These are phyloP conservation scores for Verticillium isaacii DNA, from an alignment of 2,329 filamentous ascomycete species.

Conservation along the genomic window DNA sequence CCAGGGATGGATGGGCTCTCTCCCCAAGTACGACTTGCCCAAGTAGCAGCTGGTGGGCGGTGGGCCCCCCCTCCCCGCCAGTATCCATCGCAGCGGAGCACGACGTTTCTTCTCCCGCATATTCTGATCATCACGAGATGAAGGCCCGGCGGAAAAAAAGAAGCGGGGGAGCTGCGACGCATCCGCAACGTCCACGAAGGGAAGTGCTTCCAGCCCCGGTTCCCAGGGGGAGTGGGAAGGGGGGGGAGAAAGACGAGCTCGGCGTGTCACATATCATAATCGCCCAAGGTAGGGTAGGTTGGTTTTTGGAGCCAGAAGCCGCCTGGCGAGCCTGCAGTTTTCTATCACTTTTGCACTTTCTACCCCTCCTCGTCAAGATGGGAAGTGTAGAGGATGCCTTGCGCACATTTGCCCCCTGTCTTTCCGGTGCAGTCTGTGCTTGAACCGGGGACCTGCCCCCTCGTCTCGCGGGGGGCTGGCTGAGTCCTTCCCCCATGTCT, in stretches of 20 bases:
- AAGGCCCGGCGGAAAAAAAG: background rate
- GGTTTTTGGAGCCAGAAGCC: no score
- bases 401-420: background rate
- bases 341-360: no score
- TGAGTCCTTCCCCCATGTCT: background rate
- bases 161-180: background rate
- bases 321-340: no score
- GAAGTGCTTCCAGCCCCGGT: no score
- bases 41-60: background rate
- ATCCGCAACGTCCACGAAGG: background rate
- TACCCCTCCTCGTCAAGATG: background rate
- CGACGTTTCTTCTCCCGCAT: conserved; percentile 1
- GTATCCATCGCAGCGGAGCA: background rate
- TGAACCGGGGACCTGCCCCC: background rate
- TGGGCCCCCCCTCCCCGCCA: background rate
- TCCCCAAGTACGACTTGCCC: background rate
- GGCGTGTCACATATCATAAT: no score
- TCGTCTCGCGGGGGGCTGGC: background rate
- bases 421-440: background rate
- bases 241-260: no score
- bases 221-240: no score
- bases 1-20: background rate
- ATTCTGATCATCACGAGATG: background rate
- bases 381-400: background rate
- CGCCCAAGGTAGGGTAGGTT: no score